Conservation (phyloP, 2,329 filamentous ascomycete species). For the Fusarium poae region DNA sequence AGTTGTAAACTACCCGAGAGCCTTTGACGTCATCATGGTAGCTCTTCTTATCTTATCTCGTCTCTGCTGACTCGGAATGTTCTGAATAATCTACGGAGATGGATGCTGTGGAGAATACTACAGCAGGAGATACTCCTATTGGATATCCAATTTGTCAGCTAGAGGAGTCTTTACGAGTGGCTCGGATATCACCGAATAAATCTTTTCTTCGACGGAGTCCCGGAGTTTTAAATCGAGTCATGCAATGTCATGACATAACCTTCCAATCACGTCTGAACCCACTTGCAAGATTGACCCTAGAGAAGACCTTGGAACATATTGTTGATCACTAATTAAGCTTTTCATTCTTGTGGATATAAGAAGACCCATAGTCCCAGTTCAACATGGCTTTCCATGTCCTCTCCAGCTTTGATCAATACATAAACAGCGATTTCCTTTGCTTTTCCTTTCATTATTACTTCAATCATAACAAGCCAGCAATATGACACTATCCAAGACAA, state of each 20-base stretch:
- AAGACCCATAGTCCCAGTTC: background rate
- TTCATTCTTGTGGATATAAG: conserved; percentile 7
- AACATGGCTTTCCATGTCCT: background rate
- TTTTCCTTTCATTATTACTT: background rate
- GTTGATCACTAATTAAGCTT: conserved; percentile 7
- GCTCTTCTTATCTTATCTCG: background rate
- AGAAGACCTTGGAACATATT: background rate
- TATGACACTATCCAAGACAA: conserved; percentile 29
- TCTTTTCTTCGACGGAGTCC: conserved; percentile 6
- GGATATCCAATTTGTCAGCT: fast-evolving
- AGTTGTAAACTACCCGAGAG: background rate
- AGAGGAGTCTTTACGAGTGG: background rate
- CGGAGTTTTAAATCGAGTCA: conserved; percentile 24
- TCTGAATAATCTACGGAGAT: background rate
- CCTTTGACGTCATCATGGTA: background rate
- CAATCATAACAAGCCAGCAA: background rate
- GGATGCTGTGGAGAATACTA: background rate
- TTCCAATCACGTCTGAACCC: background rate
- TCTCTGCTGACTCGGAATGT: background rate
- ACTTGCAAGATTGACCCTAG: background rate
- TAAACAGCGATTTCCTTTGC: background rate
- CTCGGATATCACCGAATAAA: background rate
- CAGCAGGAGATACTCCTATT: conserved; percentile 15
- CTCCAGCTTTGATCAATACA: background rate
- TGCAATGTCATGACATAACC: conserved; percentile 15